Base-by-base conservation (phyloP, 805 yeast genomes). In the Danielia oregonensis region DNA sequence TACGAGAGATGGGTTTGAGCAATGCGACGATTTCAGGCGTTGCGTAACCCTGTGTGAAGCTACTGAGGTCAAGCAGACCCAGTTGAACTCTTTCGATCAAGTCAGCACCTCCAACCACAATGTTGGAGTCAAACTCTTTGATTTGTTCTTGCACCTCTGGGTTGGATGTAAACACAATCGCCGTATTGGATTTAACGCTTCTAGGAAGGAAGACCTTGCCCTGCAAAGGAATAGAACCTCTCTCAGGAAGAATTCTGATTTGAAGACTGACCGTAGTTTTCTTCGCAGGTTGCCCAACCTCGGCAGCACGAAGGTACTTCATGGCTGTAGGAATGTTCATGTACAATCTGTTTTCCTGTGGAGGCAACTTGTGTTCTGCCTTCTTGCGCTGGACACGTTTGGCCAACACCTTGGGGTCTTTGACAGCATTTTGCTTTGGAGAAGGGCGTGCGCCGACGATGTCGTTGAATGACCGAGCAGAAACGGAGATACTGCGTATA, bases 301-400 rank as follows among this genome's bases (percentile, higher is more conserved):
- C 96, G 4, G 88, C 78, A 0, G 97, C 96, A 43, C 96, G 72
- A 37, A 91, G 55, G 52, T 79, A 88, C 49, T 84, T 72, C 57
- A 87, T 59, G 1, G 97, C 96, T 19, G 65, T 59, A 5, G 84
- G 76, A 6, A 87, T 69, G 32, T 76, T 79, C 83, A 85, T 78
- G 53, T 78, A 82, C 35, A 83, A 65, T 2, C 89, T 89, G 33
- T 70, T 70, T 10, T 44, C 60, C 55, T 46, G 62, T 39, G 70
- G 72, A 41, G 57, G 80, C 14, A 37, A 39, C 26, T 38, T 43
- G 14, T 37, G 37, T 24, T 27, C 33, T 17, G 37, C 36, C 26
- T 43, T 43, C 27, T 40, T 34, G 29, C 37, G 26, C 11, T 39
- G 35, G 9, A 27, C 37, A 33, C 51, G 35, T 22, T 37, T 35